These are phyloP conservation scores for Nothomitra cinnamomea DNA, from an alignment of 2,329 filamentous ascomycete species.

Conservation along the genomic window DNA sequence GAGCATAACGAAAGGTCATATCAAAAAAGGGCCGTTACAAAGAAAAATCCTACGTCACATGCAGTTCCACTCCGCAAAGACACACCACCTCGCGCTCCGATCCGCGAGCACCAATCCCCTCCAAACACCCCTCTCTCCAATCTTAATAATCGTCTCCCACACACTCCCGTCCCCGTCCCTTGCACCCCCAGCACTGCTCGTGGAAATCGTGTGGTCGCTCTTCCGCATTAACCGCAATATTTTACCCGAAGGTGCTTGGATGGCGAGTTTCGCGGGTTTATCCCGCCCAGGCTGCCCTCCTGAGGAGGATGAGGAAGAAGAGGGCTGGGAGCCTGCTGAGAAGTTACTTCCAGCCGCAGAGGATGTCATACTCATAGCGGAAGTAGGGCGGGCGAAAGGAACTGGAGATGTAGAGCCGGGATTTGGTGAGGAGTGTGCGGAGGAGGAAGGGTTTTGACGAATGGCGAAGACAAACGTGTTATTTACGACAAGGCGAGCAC, in stretches of 20 bases:
- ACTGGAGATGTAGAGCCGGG: conserved; percentile 32
- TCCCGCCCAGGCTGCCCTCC: conserved; percentile 36
- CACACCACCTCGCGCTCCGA: conserved; percentile 71
- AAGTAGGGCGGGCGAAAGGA: conserved; percentile 42
- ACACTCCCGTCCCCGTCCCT: conserved; percentile 49
- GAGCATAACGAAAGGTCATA: background rate
- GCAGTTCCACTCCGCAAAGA: conserved; percentile 78
- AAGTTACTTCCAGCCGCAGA: conserved; percentile 13
- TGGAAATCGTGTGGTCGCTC: conserved; percentile 43
- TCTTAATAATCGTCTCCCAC: conserved; percentile 87
- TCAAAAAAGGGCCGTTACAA: conserved; percentile 9
- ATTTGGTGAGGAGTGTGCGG: conserved; percentile 24
- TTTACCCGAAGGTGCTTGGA: conserved; percentile 87
- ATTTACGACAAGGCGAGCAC: conserved; percentile 70
- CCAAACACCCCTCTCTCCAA: conserved; percentile 67
- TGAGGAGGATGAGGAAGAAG: conserved; percentile 15
- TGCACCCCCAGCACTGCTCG: conserved; percentile 22
- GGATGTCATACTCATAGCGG: conserved; percentile 46
- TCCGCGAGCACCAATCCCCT: conserved; percentile 68
- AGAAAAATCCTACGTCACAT: no score
- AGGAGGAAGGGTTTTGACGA: conserved; percentile 68
- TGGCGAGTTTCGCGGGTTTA: conserved; percentile 90
- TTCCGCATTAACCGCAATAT: conserved; percentile 78
- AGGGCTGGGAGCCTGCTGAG: background rate
- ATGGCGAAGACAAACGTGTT: conserved; percentile 97